These are phyloP conservation scores for Ceratobasidium theobromae DNA, from an alignment of 1,284 basidiomycete species.

Conservation along the genomic window DNA sequence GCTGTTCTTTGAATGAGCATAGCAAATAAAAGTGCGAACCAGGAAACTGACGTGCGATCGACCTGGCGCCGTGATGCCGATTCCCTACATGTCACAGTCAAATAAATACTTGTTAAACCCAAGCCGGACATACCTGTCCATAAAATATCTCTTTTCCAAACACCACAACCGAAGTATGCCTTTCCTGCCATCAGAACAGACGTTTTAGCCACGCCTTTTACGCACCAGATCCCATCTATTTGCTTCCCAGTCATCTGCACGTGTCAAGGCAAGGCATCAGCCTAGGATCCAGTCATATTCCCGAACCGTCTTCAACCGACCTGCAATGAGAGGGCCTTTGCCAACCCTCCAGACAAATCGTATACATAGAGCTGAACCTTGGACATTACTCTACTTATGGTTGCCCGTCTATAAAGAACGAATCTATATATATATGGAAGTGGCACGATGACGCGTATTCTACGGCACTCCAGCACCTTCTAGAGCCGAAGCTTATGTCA, in stretches of 20 bases:
- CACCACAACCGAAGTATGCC: constrained; percentile 89
- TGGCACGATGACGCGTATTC: constrained; percentile 21
- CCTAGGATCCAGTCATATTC: constrained; percentile 64
- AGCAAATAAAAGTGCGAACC: constrained; percentile 27
- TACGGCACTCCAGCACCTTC: constrained; percentile 23
- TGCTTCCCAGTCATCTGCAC: constrained; percentile 78
- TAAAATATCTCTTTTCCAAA: constrained; percentile 86
- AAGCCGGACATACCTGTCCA: constrained; percentile 60
- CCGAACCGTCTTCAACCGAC: constrained; percentile 76
- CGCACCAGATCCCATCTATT: constrained; percentile 85
- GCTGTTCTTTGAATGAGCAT: constrained; percentile 48
- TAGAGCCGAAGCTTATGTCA: constrained; percentile 13
- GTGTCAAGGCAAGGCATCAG: too few relatives aligned
- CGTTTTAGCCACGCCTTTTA: constrained; percentile 12
- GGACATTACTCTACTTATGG: constrained; percentile 39
- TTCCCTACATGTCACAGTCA: too few relatives aligned
- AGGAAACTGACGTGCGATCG: constrained; percentile 62
- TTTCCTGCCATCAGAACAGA: constrained; percentile 40
- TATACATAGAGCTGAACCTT: constrained; percentile 83
- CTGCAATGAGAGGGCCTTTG: constrained; percentile 70
- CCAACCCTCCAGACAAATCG: constrained; percentile 85
- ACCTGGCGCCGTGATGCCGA: constrained; percentile 65
- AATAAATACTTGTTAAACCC: too few relatives aligned
- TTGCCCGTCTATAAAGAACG: background rate
- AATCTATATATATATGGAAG: background rate